Evolutionary conservation across 192 early-diverging fungal species (phyloP), one percentile per base, ranked within the genome.

Genomic region (Podochytrium sp.): DNA sequence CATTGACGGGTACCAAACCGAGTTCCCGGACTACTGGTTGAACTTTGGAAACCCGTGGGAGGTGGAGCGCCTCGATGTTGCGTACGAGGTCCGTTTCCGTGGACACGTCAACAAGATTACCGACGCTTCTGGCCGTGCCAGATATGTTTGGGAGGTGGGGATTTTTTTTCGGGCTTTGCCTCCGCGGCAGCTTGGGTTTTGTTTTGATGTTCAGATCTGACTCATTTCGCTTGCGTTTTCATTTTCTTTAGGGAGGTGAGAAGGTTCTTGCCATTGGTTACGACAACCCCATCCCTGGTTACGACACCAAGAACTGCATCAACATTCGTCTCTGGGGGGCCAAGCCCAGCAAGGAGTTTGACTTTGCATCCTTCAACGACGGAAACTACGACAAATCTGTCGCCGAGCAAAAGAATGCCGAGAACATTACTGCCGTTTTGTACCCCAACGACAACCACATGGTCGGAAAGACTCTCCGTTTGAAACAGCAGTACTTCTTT

Each of bases 381-480:
- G 96, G 96, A 81, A 91, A 97, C 82, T 99, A 99, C 76, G 90
- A 92, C 56, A 90, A 93, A 70, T 91, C 94, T 30, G 93, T 98
- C 1, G 90, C 91, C 70, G 95, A 95, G 67, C 95, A 98, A 77
- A 94, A 92, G 64, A 84, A 85, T 12, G 96, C 97, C 23, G 94
- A 96, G 78, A 95, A 96, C 81, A 92, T 99, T 61, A 98, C 97
- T 0, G 89, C 93, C 10, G 95, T 97, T 71, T 85, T 66, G 80
- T 99, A 99, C 81, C 97, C 97, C 41, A 99, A 99, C 78, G 97
- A 99, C 83, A 98, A 98, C 83, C 96, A 97, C 78, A 91, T 90
- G 90, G 92, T 92, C 62, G 97, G 97, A 66, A 99, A 99, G 80
- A 93, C 93, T 79, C 85, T 99, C 56, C 92, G 97, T 50, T 84